These are phyloP conservation scores for Spatholobus suberectus DNA, from an alignment of 306 rosid species.

Conservation along the genomic window DNA sequence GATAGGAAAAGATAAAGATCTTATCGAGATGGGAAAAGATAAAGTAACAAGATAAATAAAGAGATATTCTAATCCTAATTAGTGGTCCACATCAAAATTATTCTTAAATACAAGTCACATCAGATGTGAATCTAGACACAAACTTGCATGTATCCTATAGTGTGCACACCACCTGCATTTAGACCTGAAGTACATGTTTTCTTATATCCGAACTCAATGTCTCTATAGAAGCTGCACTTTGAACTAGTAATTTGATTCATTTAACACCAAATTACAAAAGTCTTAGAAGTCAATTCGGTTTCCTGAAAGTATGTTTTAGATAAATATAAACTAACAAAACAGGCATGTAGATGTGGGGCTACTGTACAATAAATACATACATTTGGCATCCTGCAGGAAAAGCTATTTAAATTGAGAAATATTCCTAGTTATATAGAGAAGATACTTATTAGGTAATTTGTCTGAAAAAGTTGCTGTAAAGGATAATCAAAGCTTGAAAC, in stretches of 20 bases:
- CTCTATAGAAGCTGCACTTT: constrained; percentile 19
- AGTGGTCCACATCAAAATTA: no score
- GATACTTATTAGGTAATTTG: not conserved
- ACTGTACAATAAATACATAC: not conserved
- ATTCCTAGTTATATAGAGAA: not conserved
- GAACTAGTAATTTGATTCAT: not conserved
- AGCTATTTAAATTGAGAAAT: not conserved
- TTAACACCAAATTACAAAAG: not conserved
- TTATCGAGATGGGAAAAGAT: no score
- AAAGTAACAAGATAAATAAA: no score
- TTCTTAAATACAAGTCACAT: not conserved
- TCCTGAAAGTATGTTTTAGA: not conserved
- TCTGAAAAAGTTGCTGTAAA: not conserved
- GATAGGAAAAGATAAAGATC: no score
- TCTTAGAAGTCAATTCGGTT: not conserved
- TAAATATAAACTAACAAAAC: not conserved
- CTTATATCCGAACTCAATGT: constrained; percentile 4
- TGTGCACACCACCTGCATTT: not conserved
- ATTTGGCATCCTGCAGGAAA: not conserved
- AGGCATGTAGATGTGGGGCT: constrained; percentile 8
- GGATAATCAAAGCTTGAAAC: not conserved
- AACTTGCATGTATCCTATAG: constrained; percentile 6
- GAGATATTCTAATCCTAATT: no score
- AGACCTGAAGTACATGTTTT: constrained; percentile 8
- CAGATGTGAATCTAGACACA: constrained; percentile 6